Conservation (phyloP, 768 basidiomycete species). For the Trametes maxima region DNA sequence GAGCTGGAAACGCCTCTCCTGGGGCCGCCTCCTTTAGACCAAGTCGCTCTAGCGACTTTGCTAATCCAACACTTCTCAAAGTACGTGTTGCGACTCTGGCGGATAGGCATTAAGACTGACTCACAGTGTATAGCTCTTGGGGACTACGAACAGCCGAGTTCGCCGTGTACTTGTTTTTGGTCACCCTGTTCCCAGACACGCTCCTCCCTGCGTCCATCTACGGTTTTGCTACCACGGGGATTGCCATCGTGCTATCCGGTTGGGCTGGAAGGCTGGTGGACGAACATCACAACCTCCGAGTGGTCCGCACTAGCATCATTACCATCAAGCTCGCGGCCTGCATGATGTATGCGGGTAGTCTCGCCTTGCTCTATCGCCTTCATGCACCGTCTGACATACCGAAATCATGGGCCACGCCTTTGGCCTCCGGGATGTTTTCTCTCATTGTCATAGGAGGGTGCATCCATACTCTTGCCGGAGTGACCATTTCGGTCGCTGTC, state of each 20-base stretch:
- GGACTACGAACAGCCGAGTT: conserved; percentile 44
- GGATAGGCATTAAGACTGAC: not conserved
- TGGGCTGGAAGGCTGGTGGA: conserved; percentile 48
- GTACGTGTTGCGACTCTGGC: not conserved
- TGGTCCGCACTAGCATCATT: conserved; percentile 43
- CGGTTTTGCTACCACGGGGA: conserved; percentile 45
- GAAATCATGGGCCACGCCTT: conserved; percentile 15
- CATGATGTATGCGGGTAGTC: conserved; percentile 37
- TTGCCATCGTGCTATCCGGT: conserved; percentile 44
- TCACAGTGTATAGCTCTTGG: conserved; percentile 25
- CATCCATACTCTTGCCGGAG: conserved; percentile 42
- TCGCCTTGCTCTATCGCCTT: conserved; percentile 32
- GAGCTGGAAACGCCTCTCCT: too few relatives aligned
- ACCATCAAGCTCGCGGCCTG: conserved; percentile 43
- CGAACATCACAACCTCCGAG: conserved; percentile 35
- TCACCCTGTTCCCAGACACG: conserved; percentile 44
- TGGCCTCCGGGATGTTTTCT: conserved; percentile 37
- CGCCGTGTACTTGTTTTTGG: conserved; percentile 45
- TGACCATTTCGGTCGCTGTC: conserved; percentile 46
- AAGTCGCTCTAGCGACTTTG: conserved; percentile 14
- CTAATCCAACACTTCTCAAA: conserved; percentile 28
- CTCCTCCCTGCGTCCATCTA: conserved; percentile 51
- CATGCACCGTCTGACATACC: not conserved
- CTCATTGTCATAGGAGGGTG: conserved; percentile 39
- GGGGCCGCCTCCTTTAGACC: conserved; percentile 10